Percentiles rank a stretch among this genome's conserved stretches.
These are phyloP conservation scores for Hymenochaete sp. DNA, from an alignment of 1,284 basidiomycete genomes.

Conservation along the genomic window DNA sequence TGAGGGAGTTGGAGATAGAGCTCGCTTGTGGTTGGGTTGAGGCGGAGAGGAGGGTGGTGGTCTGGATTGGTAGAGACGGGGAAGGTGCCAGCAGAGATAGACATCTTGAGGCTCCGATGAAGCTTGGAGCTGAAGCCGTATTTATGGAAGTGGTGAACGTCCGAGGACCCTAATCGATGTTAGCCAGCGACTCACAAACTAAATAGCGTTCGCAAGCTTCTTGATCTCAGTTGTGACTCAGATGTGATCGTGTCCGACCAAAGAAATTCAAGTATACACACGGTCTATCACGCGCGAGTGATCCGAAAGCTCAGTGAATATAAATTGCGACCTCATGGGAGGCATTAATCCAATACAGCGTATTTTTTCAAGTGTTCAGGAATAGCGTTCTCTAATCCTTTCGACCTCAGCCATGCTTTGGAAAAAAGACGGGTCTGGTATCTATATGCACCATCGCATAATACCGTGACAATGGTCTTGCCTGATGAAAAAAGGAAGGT, in stretches of 20 bases:
- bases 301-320: not conserved
- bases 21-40: slow-evolving; percentile 20
- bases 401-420: slow-evolving; percentile 86
- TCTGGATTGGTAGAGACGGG: too few relatives aligned
- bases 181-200: too few relatives aligned
- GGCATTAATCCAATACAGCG: slow-evolving; percentile 64
- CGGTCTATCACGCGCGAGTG: too few relatives aligned
- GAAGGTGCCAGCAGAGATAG: too few relatives aligned
- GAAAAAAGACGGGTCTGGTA: slow-evolving; percentile 96
- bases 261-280: not conserved
- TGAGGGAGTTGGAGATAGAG: slow-evolving; percentile 21
- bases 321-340: not conserved
- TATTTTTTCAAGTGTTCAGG: slow-evolving; percentile 86
- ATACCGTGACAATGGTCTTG: slow-evolving; percentile 80
- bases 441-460: slow-evolving; percentile 93
- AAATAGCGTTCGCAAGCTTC: too few relatives aligned
- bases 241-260: not conserved
- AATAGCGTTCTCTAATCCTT: slow-evolving; percentile 74
- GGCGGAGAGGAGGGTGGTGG: too few relatives aligned
- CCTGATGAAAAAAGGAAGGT: too few relatives aligned
- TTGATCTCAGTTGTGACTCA: too few relatives aligned
- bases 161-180: too few relatives aligned
- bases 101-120: too few relatives aligned
- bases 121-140: too few relatives aligned
- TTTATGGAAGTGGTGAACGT: too few relatives aligned